Evolutionary conservation across 2,329 filamentous ascomycete genomes (phyloP), one percentile per base, ranked within the genome.

Genomic region (Tothia fuscella): DNA sequence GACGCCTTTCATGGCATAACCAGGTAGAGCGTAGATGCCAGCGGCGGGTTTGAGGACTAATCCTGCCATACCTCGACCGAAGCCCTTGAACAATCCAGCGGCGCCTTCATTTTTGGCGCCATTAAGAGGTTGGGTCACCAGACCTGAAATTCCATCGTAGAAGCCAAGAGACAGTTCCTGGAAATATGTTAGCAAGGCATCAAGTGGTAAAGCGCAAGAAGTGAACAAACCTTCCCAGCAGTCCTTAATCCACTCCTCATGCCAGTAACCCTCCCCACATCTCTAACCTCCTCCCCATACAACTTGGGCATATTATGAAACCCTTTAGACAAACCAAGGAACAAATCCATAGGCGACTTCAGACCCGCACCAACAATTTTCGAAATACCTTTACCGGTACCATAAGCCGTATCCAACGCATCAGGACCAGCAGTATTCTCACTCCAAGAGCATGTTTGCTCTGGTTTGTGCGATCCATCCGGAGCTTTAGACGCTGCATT

Each of bases 261-360:
- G 39, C 79, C 81, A 0, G 82, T 87, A 4, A 94, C 82, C 50
- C 84, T 85, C 44, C 86, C 81, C 1, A 74, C 66, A n/a, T 81
- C 80, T 6, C 84, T 72, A 1, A 94, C 78, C 1, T 84, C 77
- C 52, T 93, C 87, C 31, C 87, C 82, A 55, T 94, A 94, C 1
- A 94, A 65, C 50, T 76, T 80, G 0, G 88, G 87, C 5, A 83
- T 80, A 51, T 94, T 94, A 55, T 89, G 81, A 56, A 94, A 93
- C 0, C 88, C 88, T 57, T 82, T 82, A 0, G 87, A 82, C 28
- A 94, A 62, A 1, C 82, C 82, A 31, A 94, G 63, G 30, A 83
- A 84, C 48, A 94, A 81, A 56, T 93, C 85, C 70, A 91, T 80
- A 0, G 87, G 88, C 2, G 80, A 80, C 51, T 82, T 84, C 45